phyloP scores from a whole-genome alignment of 768 basidiomycete species.

The Postia placenta region DNA sequence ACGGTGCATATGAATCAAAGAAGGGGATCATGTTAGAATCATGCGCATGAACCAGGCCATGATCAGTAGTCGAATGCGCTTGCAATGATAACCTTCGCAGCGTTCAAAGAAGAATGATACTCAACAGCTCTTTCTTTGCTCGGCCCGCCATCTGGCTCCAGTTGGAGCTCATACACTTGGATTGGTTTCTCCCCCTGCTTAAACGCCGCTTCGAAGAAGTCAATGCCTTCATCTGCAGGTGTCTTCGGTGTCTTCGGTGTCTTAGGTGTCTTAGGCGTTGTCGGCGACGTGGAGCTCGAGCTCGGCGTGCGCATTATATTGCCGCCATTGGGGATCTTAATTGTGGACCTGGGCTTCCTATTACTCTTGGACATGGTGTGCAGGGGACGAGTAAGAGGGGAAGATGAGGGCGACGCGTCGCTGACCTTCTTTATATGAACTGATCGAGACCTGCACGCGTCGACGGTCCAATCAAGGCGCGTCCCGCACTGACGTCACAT shows the following conservation, averaged over 20 bases:
- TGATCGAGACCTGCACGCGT: slow-evolving; percentile 5
- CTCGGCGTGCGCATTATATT: slow-evolving; percentile 1
- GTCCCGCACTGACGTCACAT: slow-evolving; percentile 13
- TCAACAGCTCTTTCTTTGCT: slow-evolving; percentile 74
- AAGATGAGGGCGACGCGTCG: slow-evolving; percentile 5
- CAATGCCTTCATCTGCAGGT: slow-evolving; percentile 88
- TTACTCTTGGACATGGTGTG: slow-evolving; percentile 10
- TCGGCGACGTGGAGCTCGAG: not conserved
- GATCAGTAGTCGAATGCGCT: not conserved
- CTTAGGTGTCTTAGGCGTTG: slow-evolving; percentile 16
- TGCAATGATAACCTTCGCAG: not conserved
- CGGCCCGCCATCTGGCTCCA: slow-evolving; percentile 91
- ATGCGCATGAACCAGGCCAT: not conserved
- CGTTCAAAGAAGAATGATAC: slow-evolving; percentile 6
- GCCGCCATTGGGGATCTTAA: slow-evolving; percentile 12
- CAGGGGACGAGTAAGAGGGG: not conserved
- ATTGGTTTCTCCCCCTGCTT: slow-evolving; percentile 56
- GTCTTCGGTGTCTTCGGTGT: slow-evolving; percentile 64
- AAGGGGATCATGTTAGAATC: not conserved
- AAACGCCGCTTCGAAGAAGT: slow-evolving; percentile 67
- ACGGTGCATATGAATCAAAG: too few species aligned
- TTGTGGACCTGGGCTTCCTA: slow-evolving; percentile 10
- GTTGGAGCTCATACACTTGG: slow-evolving; percentile 76
- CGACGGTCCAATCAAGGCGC: slow-evolving; percentile 10
- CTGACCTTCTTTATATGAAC: slow-evolving; percentile 5